phyloP scores from a whole-genome alignment of 352 stramenopile genomes.

The Phytopythium vexans region DNA sequence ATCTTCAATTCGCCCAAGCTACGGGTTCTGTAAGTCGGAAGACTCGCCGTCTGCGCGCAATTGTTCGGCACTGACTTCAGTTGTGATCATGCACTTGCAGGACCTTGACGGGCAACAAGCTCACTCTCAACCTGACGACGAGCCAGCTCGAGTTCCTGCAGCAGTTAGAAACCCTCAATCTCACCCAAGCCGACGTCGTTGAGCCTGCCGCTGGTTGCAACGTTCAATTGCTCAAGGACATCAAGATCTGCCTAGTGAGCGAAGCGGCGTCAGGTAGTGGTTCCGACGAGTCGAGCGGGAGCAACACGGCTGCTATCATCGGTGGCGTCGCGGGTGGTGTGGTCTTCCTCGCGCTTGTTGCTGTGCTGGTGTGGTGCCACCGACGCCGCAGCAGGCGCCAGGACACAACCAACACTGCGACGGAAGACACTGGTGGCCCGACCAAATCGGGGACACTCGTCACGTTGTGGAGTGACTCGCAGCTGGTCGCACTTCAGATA shows the following conservation, averaged over 20 bases:
- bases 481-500: slow-evolving; percentile 16
- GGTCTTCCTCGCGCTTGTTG: slow-evolving; percentile 12
- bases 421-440: slow-evolving; percentile 8
- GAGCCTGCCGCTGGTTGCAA: slow-evolving; percentile 1
- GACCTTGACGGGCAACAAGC: slow-evolving; percentile 5
- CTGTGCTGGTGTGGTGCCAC: slow-evolving; percentile 9
- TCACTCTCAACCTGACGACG: slow-evolving; percentile 7
- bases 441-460: slow-evolving; percentile 13
- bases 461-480: slow-evolving; percentile 16
- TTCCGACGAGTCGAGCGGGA: neutral
- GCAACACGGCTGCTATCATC: slow-evolving; percentile 14
- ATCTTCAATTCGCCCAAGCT: slow-evolving; percentile 13
- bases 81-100: neutral
- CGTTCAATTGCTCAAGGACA: neutral
- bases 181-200: slow-evolving; percentile 11
- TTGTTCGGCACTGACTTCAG: neutral
- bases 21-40: neutral
- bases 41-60: neutral
- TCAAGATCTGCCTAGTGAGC: slow-evolving; percentile 1
- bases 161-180: slow-evolving; percentile 12
- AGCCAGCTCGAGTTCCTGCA: slow-evolving; percentile 17
- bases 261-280: neutral
- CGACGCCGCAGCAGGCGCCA: slow-evolving; percentile 7
- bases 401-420: slow-evolving; percentile 3
- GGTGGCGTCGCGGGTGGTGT: slow-evolving; percentile 9